Evolutionary conservation across 176 grass and related monocot genomes (phyloP).

Genomic region (Paspalum notatum): DNA sequence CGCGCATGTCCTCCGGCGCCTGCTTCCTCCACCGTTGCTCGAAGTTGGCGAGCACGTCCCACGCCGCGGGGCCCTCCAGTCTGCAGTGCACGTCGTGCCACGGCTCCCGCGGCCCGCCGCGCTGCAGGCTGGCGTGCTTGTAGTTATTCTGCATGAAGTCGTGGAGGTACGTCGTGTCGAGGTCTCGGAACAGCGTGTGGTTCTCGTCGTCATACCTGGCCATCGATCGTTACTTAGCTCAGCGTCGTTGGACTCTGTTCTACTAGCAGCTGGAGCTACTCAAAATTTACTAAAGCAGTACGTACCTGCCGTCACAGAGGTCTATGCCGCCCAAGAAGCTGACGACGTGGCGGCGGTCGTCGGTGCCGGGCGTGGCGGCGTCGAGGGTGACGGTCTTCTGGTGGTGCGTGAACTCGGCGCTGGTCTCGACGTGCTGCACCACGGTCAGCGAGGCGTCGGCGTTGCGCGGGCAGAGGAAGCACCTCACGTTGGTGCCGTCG

Average conservation of each 20-base stretch:
- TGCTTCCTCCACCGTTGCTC: constrained; percentile 86
- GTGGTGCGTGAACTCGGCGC: constrained; percentile 85
- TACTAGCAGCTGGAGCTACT: background rate
- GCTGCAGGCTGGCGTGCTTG: constrained; percentile 46
- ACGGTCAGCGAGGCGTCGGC: constrained; percentile 66
- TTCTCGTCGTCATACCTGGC: constrained; percentile 85
- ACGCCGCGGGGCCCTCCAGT: constrained; percentile 69
- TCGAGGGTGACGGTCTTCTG: constrained; percentile 85
- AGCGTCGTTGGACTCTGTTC: background rate
- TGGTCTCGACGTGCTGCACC: constrained; percentile 62
- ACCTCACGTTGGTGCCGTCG: constrained; percentile 66
- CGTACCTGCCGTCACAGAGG: constrained; percentile 59
- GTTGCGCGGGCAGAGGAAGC: constrained; percentile 79
- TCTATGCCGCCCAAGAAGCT: constrained; percentile 76
- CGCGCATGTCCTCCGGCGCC: constrained; percentile 49
- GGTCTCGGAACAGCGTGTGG: constrained; percentile 69
- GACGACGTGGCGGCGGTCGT: constrained; percentile 48
- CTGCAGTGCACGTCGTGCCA: constrained; percentile 91
- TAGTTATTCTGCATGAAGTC: constrained; percentile 89
- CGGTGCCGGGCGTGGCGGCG: constrained; percentile 22
- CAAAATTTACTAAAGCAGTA: background rate
- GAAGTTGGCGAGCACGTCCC: constrained; percentile 90
- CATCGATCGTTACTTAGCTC: background rate
- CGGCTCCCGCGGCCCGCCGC: constrained; percentile 79
- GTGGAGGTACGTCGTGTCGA: constrained; percentile 60